Evolutionary conservation across 2,329 filamentous ascomycete species (phyloP).

Genomic region (Fusarium chuoi): DNA sequence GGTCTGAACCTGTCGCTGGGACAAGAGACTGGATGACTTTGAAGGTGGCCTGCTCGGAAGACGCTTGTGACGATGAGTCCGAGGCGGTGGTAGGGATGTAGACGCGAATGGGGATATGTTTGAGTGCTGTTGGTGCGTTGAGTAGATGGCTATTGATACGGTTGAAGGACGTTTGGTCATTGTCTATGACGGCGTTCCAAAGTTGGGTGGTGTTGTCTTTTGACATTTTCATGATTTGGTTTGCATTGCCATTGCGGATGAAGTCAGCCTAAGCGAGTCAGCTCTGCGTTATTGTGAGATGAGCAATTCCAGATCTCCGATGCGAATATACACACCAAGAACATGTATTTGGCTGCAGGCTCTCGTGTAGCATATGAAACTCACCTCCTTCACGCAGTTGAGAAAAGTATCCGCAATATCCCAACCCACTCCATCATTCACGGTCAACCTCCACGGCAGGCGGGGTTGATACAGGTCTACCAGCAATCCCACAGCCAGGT

Average conservation of each 20-base stretch:
- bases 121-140: slow-evolving; percentile 77
- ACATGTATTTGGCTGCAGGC: background rate
- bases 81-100: slow-evolving; percentile 74
- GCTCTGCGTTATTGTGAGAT: background rate
- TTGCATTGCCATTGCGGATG: slow-evolving; percentile 85
- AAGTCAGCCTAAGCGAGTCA: slow-evolving; percentile 74
- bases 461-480: slow-evolving; percentile 66
- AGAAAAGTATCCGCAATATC: slow-evolving; percentile 71
- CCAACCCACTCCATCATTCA: slow-evolving; percentile 66
- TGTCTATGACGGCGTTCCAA: slow-evolving; percentile 82
- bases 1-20: slow-evolving; percentile 55
- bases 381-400: slow-evolving; percentile 71
- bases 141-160: slow-evolving; percentile 81
- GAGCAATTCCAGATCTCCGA: background rate
- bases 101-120: slow-evolving; percentile 86
- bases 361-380: slow-evolving; percentile 22
- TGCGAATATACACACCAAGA: background rate
- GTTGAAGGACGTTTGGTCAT: slow-evolving; percentile 78
- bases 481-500: slow-evolving; percentile 64
- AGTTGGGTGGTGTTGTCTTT: slow-evolving; percentile 85
- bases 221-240: slow-evolving; percentile 88
- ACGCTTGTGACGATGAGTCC: slow-evolving; percentile 47
- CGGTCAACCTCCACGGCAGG: slow-evolving; percentile 65
- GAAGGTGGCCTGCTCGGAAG: slow-evolving; percentile 62
- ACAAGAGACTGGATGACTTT: slow-evolving; percentile 82